phyloP scores from a whole-genome alignment of 257 asterid genomes.

The Nicotiana attenuata region DNA sequence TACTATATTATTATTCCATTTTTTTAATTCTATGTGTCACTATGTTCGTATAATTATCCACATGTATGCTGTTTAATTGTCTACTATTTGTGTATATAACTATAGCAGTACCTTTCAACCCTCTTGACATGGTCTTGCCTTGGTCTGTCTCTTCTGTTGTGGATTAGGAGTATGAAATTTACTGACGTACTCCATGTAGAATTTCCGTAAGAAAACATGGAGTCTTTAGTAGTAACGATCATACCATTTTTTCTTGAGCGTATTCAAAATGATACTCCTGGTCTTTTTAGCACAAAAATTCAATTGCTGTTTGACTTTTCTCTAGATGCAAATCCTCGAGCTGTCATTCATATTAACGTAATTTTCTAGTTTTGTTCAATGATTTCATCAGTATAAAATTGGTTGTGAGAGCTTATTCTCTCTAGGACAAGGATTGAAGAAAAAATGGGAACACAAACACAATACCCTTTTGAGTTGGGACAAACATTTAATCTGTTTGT shows the following conservation, averaged over 20 bases:
- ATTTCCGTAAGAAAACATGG: neutral
- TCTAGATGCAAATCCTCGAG: neutral
- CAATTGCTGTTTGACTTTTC: neutral
- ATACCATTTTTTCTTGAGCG: neutral
- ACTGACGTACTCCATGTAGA: neutral
- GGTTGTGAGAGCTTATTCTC: neutral
- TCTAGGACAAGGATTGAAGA: neutral
- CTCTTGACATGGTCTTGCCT: neutral
- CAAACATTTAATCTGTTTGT: neutral
- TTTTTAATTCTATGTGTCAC: neutral
- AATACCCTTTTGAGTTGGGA: neutral
- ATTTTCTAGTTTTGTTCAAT: neutral
- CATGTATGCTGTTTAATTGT: neutral
- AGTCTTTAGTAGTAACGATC: neutral
- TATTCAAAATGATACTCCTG: neutral
- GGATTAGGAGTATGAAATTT: neutral
- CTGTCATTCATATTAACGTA: neutral
- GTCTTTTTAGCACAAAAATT: neutral
- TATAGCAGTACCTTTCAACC: neutral
- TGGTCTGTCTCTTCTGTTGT: neutral
- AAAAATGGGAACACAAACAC: neutral
- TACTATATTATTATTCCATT: neutral
- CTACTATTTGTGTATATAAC: neutral
- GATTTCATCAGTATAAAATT: neutral
- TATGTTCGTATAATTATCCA: neutral